phyloP scores from a whole-genome alignment of 148 eudicot species.

The Diospyros kaki region DNA sequence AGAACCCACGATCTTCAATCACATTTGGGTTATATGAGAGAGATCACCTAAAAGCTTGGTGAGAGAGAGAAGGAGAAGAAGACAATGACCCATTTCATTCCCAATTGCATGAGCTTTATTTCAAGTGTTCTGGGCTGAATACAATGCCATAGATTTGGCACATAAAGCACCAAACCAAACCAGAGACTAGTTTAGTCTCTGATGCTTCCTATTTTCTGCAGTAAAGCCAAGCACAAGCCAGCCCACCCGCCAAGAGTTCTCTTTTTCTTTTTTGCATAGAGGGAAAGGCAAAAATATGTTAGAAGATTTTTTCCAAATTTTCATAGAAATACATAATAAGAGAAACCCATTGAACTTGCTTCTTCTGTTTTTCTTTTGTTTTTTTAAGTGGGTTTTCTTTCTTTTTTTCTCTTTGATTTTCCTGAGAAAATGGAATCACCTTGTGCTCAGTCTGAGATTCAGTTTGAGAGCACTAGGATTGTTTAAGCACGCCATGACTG shows the following conservation, averaged over 20 bases:
- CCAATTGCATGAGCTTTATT: not conserved
- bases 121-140: not conserved
- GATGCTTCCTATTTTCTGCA: constrained; percentile 17
- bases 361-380: not conserved
- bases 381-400: not conserved
- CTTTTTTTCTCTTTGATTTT: not conserved
- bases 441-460: constrained; percentile 11
- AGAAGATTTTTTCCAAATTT: not conserved
- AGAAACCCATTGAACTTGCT: constrained; percentile 11
- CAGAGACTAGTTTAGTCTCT: not conserved
- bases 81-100: not conserved
- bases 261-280: not conserved
- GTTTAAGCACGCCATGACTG: constrained; percentile 39
- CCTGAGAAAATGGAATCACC: constrained; percentile 9
- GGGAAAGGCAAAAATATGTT: no score
- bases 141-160: constrained; percentile 6
- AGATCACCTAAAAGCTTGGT: constrained; percentile 7
- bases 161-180: constrained; percentile 15
- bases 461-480: constrained; percentile 10
- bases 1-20: constrained; percentile 14
- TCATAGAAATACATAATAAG: constrained; percentile 21
- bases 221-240: constrained; percentile 11
- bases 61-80: not conserved
- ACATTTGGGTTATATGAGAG: not conserved
- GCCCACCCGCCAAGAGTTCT: constrained; percentile 7